Evolutionary conservation across 805 yeast species (phyloP).

Genomic region (Sugiyamaella mastotermitis): DNA sequence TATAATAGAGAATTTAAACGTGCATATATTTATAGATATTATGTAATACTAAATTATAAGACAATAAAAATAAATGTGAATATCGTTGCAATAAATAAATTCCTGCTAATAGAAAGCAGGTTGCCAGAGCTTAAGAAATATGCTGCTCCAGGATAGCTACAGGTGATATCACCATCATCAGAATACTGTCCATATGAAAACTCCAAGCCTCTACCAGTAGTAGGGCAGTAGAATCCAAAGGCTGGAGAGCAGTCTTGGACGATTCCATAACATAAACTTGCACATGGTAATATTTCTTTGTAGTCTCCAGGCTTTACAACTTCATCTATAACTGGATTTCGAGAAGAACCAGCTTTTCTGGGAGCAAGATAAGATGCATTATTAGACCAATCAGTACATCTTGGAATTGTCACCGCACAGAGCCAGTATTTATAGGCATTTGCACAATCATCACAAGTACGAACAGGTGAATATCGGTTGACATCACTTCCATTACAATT

Average conservation of each 20-base stretch:
- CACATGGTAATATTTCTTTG: constrained; percentile 82
- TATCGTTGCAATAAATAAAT: neutral
- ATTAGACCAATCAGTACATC: constrained; percentile 54
- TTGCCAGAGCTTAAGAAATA: constrained; percentile 20
- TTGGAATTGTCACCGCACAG: constrained; percentile 80
- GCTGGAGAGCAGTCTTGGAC: constrained; percentile 79
- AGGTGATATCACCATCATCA: constrained; percentile 29
- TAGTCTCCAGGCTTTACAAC: constrained; percentile 54
- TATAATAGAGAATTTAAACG: constrained; percentile 1
- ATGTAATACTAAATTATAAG: too few relatives aligned
- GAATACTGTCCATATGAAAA: constrained; percentile 25
- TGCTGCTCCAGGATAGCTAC: constrained; percentile 34
- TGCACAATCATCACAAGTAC: constrained; percentile 68
- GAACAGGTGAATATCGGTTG: constrained; percentile 67
- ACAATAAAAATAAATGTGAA: too few relatives aligned
- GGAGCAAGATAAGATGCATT: constrained; percentile 32
- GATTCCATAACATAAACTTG: constrained; percentile 69
- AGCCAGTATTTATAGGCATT: constrained; percentile 77
- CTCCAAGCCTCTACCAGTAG: constrained; percentile 13
- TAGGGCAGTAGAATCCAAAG: constrained; percentile 73
- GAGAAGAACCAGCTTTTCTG: constrained; percentile 45
- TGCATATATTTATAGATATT: too few relatives aligned
- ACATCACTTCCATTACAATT: constrained; percentile 62
- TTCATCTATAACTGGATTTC: constrained; percentile 55
- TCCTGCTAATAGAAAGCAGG: neutral